phyloP scores from a whole-genome alignment of 257 asterid species.

The Scutellaria minor region DNA sequence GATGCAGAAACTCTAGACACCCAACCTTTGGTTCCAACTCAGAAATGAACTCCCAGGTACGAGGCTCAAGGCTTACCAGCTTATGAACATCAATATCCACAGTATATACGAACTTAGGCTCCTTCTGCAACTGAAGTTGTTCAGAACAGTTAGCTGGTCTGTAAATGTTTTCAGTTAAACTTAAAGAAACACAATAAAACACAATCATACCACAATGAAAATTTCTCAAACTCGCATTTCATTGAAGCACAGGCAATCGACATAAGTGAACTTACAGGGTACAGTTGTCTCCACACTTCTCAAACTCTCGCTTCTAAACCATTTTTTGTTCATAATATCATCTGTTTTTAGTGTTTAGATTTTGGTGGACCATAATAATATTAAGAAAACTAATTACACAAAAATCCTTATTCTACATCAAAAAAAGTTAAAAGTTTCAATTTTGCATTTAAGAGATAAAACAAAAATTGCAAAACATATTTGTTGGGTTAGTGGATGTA shows the following conservation, averaged over 20 bases:
- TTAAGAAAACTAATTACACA: too few relatives aligned
- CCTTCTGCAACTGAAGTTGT: slow-evolving; percentile 62
- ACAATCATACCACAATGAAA: background rate
- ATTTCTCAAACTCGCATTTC: slow-evolving; percentile 19
- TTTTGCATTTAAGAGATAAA: too few relatives aligned
- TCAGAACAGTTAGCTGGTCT: slow-evolving; percentile 28
- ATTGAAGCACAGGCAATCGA: background rate
- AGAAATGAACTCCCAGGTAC: slow-evolving; percentile 74
- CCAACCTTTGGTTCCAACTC: slow-evolving; percentile 80
- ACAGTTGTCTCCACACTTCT: slow-evolving; percentile 21
- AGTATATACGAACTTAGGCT: slow-evolving; percentile 85
- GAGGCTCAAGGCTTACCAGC: slow-evolving; percentile 81
- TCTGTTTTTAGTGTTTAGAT: too few relatives aligned
- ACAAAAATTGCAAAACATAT: too few relatives aligned
- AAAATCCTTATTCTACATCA: too few relatives aligned
- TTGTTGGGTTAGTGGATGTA: too few relatives aligned
- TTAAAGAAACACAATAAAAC: slow-evolving; percentile 22
- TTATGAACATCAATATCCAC: slow-evolving; percentile 76
- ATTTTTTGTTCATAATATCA: background rate
- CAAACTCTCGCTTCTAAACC: slow-evolving; percentile 26
- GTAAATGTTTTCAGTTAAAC: slow-evolving; percentile 12
- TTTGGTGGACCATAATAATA: too few relatives aligned
- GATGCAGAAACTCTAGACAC: slow-evolving; percentile 58
- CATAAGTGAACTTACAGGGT: slow-evolving; percentile 8
- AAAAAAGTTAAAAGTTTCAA: too few relatives aligned